Evolutionary conservation across 2,329 filamentous ascomycete species (phyloP).

Genomic region (Arthrobotrys iridis): DNA sequence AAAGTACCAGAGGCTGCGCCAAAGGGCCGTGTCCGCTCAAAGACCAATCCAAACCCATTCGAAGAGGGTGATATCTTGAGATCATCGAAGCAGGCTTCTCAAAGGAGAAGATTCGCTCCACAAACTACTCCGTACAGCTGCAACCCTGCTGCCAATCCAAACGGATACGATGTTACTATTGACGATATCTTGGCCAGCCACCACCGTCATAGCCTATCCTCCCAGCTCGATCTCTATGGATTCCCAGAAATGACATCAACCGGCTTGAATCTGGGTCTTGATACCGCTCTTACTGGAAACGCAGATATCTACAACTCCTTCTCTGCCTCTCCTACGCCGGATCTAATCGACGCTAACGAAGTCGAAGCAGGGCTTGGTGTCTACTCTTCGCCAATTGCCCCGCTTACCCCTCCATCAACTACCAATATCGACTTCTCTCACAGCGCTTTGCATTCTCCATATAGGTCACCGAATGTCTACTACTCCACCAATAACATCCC

Average conservation of each 20-base stretch:
- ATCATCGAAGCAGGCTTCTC: conserved; percentile 38
- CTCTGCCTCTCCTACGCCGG: conserved; percentile 48
- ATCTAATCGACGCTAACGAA: conserved; percentile 46
- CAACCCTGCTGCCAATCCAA: conserved; percentile 35
- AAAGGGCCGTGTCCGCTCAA: conserved; percentile 37
- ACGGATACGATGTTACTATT: conserved; percentile 41
- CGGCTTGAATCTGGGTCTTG: conserved; percentile 41
- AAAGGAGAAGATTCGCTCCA: conserved; percentile 39
- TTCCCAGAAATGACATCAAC: conserved; percentile 46
- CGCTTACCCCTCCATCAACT: conserved; percentile 45
- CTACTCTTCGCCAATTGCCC: conserved; percentile 50
- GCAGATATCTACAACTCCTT: conserved; percentile 47
- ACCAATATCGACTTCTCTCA: conserved; percentile 48
- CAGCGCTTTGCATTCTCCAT: conserved; percentile 38
- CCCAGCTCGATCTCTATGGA: conserved; percentile 48
- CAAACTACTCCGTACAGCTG: conserved; percentile 48
- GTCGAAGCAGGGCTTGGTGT: conserved; percentile 44
- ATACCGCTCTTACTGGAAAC: conserved; percentile 35
- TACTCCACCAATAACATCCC: conserved; percentile 44
- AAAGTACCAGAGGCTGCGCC: conserved; percentile 14
- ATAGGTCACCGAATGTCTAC: conserved; percentile 47
- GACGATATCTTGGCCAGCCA: conserved; percentile 47
- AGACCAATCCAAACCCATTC: conserved; percentile 51
- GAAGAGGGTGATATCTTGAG: conserved; percentile 45
- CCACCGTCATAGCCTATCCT: conserved; percentile 50